phyloP scores from a whole-genome alignment of 2,329 filamentous ascomycete genomes.

The Boeremia exigua region DNA sequence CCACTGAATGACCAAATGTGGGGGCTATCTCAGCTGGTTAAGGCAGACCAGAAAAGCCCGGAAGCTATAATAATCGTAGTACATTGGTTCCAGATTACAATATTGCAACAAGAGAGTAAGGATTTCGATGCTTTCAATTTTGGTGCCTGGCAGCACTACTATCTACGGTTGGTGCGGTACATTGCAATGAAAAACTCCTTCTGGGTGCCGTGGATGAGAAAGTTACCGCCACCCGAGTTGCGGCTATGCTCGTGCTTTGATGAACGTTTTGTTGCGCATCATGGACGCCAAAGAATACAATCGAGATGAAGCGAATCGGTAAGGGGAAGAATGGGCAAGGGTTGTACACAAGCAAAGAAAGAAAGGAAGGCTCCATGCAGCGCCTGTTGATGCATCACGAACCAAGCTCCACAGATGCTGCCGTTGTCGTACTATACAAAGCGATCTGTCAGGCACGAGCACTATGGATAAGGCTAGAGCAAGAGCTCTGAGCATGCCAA shows the following conservation, averaged over 20 bases:
- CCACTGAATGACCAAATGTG: constrained; percentile 2
- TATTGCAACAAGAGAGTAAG: neutral
- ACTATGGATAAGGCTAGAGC: constrained; percentile 24
- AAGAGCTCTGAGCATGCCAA: constrained; percentile 18
- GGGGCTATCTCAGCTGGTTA: neutral
- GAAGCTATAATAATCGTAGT: too few species aligned
- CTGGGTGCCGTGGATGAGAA: constrained; percentile 1
- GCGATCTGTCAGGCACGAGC: constrained; percentile 28
- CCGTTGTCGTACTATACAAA: constrained; percentile 47
- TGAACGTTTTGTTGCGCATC: constrained; percentile 26
- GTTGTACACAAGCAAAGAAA: constrained; percentile 15
- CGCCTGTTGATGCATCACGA: constrained; percentile 40
- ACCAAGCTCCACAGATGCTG: constrained; percentile 44
- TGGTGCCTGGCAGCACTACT: constrained; percentile 16
- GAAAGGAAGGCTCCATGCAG: constrained; percentile 20
- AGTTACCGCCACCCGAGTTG: constrained; percentile 7
- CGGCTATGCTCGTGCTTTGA: constrained; percentile 12
- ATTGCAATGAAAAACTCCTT: neutral
- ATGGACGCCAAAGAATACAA: constrained; percentile 25
- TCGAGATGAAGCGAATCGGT: constrained; percentile 21
- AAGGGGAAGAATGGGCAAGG: constrained; percentile 15
- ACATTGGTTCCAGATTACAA: neutral
- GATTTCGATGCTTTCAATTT: constrained; percentile 13
- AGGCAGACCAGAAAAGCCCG: neutral
- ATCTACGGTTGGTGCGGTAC: constrained; percentile 11